Evolutionary conservation across 345 rosid species (phyloP), one percentile per base, ranked within the genome.

Genomic region (Eutrema japonicum): DNA sequence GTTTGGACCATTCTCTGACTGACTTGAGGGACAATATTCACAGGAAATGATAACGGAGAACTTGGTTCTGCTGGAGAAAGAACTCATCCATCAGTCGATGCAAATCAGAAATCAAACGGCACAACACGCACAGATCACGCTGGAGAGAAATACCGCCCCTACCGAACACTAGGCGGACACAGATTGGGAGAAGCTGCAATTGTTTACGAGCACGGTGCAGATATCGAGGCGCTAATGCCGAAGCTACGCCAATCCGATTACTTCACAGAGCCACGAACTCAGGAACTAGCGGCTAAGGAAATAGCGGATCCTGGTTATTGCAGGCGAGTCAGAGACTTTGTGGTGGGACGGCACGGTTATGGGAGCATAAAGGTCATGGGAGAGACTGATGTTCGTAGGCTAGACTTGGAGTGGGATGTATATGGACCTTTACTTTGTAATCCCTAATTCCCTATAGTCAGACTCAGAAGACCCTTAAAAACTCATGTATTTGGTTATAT

Each of bases 141-240:
- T n/a, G n/a, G n/a, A n/a, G n/a, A n/a, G n/a, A n/a, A n/a, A n/a
- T n/a, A n/a, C n/a, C n/a, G n/a, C n/a, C n/a, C n/a, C n/a, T n/a
- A n/a, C n/a, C n/a, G n/a, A n/a, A n/a, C n/a, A n/a, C n/a, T n/a
- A n/a, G n/a, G n/a, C n/a, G n/a, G n/a, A n/a, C n/a, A n/a, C n/a
- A n/a, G n/a, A n/a, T n/a, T n/a, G n/a, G 64, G 64, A 68, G 48
- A 75, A 29, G 74, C 74, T 0, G 57, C 69, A 3, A 36, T 52
- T 43, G 74, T 75, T 8, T 26, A 68, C 16, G 79, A 75, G 64
- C 68, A 75, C 4, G 64, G 74, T 60, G 91, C 97, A n/a, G 96
- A 90, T 76, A 92, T 92, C 22, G 96, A 96, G 82, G 90, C 97
- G n/a, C 81, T 86, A 11, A 86, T 96, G 96, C 99, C 99, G 13